phyloP scores from a whole-genome alignment of 2,329 filamentous ascomycete genomes.

The Xylariomycetidae sp. region DNA sequence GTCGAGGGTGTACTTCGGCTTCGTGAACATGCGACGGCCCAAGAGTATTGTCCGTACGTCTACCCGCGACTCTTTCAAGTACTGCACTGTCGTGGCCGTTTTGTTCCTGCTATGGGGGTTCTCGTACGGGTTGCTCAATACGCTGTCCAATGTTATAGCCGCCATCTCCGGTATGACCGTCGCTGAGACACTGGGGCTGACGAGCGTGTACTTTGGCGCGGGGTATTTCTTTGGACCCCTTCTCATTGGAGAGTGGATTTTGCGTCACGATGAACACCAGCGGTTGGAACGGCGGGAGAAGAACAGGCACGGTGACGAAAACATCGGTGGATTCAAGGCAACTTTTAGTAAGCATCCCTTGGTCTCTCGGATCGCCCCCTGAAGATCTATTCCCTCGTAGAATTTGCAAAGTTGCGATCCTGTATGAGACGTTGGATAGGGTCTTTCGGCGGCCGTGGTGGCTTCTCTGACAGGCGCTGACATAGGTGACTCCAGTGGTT shows the following conservation, averaged over 20 bases:
- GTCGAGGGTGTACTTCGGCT: slow-evolving; percentile 61
- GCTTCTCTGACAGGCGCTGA: neutral
- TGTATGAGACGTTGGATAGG: too few species aligned
- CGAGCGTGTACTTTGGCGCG: slow-evolving; percentile 64
- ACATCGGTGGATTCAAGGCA: slow-evolving; percentile 64
- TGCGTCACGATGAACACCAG: slow-evolving; percentile 60
- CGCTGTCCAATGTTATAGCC: slow-evolving; percentile 67
- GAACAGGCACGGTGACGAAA: slow-evolving; percentile 28
- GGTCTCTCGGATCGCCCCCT: neutral
- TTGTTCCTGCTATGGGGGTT: slow-evolving; percentile 89
- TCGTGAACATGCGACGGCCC: slow-evolving; percentile 63
- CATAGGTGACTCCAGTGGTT: slow-evolving; percentile 45
- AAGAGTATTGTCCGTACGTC: slow-evolving; percentile 66
- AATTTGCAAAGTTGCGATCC: slow-evolving; percentile 4
- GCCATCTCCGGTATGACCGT: slow-evolving; percentile 53
- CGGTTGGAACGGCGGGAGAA: slow-evolving; percentile 36
- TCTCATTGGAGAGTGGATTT: slow-evolving; percentile 62
- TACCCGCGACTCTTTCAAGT: slow-evolving; percentile 60
- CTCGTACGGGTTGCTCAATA: slow-evolving; percentile 80
- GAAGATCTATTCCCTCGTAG: neutral
- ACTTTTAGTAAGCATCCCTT: slow-evolving; percentile 52
- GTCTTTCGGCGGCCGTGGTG: neutral
- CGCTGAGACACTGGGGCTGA: slow-evolving; percentile 60
- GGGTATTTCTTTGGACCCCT: slow-evolving; percentile 66
- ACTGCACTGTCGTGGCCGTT: slow-evolving; percentile 68